Evolutionary conservation across 129 eudicot genomes (phyloP).

Genomic region (Daucus carota): DH1_v3.0 NC_030382.2:44156001-44156500

Average conservation of each 20-base stretch:
- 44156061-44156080: not conserved
- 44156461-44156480: not conserved
- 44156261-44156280: not conserved
- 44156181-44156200: not conserved
- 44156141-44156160: not conserved
- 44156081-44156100: not conserved
- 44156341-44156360: slow-evolving; percentile 38
- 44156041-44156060: not conserved
- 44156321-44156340: slow-evolving; percentile 42
- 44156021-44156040: not conserved
- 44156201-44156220: not conserved
- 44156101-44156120: not conserved
- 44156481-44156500: slow-evolving; percentile 4
- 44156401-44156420: slow-evolving; percentile 87
- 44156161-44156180: not conserved
- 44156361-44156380: slow-evolving; percentile 41
- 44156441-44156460: slow-evolving; percentile 49
- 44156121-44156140: not conserved
- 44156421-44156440: slow-evolving; percentile 75
- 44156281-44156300: slow-evolving; percentile 12
- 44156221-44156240: not conserved
- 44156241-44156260: not conserved
- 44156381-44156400: slow-evolving; percentile 56
- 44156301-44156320: slow-evolving; percentile 56
- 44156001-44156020: not conserved